These are phyloP conservation scores for Elsinoe necatrix DNA, from an alignment of 2,329 filamentous ascomycete species.

Conservation along the genomic window DNA sequence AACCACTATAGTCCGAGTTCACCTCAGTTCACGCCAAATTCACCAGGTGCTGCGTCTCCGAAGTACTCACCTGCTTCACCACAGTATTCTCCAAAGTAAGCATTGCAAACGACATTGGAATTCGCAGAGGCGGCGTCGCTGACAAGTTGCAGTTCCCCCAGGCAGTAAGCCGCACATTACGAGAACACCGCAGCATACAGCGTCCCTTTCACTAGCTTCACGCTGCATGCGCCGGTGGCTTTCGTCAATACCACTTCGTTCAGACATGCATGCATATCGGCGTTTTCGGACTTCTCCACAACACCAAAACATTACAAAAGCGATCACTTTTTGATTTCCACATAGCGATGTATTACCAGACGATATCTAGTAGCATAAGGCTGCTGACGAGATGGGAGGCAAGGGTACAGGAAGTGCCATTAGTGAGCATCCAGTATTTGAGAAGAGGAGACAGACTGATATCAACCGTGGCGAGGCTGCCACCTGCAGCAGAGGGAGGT, in stretches of 20 bases:
- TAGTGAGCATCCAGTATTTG: neutral
- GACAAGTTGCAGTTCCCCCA: constrained; percentile 23
- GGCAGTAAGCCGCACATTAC: constrained; percentile 11
- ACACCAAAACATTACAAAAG: constrained; percentile 3
- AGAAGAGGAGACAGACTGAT: neutral
- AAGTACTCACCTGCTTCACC: constrained; percentile 49
- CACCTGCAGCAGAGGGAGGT: neutral
- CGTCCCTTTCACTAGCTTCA: neutral
- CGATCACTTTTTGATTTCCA: neutral
- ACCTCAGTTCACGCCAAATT: constrained; percentile 24
- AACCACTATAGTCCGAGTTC: constrained; percentile 26
- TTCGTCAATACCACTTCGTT: neutral
- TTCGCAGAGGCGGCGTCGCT: neutral
- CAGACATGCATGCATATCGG: neutral
- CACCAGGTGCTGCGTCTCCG: constrained; percentile 27
- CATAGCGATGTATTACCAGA: constrained; percentile 5
- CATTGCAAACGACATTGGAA: constrained; percentile 18
- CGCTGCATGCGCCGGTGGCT: neutral
- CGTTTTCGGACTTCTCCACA: neutral
- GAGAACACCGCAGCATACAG: no score
- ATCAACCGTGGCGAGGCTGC: neutral
- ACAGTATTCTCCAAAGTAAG: constrained; percentile 42
- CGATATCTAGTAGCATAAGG: neutral
- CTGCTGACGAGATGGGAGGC: neutral
- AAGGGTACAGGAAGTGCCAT: neutral